Evolutionary conservation across 2,329 filamentous ascomycete genomes (phyloP).

Genomic region (Fusarium torulosum): DNA sequence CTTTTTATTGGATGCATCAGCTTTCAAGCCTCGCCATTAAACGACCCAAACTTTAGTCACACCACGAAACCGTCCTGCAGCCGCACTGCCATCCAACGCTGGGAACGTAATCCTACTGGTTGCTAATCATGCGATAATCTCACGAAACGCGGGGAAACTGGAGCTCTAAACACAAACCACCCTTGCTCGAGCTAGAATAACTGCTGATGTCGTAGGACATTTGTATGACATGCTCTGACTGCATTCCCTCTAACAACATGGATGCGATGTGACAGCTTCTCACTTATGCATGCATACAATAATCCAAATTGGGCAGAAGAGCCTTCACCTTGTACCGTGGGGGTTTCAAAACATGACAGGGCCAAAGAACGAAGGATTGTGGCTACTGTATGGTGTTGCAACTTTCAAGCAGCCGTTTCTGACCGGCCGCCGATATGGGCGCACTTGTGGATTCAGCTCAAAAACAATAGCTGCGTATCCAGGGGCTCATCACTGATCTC

Average conservation of each 20-base stretch:
- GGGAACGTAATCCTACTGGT: slow-evolving; percentile 3
- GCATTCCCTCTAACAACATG: background rate
- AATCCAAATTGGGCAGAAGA: background rate
- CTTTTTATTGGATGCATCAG: background rate
- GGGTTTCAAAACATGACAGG: slow-evolving; percentile 3
- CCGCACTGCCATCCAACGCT: background rate
- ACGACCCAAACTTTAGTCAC: background rate
- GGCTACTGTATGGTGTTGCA: slow-evolving; percentile 1
- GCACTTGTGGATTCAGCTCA: slow-evolving; percentile 1
- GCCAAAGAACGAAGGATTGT: background rate
- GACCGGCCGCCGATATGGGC: background rate
- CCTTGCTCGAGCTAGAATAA: slow-evolving; percentile 1
- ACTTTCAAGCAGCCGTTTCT: background rate
- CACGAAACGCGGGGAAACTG: background rate
- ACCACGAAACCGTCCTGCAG: slow-evolving; percentile 15
- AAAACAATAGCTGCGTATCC: background rate
- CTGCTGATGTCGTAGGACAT: slow-evolving; percentile 24
- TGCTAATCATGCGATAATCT: slow-evolving; percentile 11
- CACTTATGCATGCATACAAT: background rate
- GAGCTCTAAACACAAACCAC: slow-evolving; percentile 6
- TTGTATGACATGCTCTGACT: slow-evolving; percentile 19
- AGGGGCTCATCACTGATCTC: too few species aligned
- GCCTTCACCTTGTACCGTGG: too few species aligned
- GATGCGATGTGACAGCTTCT: slow-evolving; percentile 3
- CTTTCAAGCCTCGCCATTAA: slow-evolving; percentile 3